A percentile compares a stretch with the other conserved stretches of the same genome.
phyloP scores from a whole-genome alignment of 139 green algal genomes.

The Micractinium conductrix region DNA sequence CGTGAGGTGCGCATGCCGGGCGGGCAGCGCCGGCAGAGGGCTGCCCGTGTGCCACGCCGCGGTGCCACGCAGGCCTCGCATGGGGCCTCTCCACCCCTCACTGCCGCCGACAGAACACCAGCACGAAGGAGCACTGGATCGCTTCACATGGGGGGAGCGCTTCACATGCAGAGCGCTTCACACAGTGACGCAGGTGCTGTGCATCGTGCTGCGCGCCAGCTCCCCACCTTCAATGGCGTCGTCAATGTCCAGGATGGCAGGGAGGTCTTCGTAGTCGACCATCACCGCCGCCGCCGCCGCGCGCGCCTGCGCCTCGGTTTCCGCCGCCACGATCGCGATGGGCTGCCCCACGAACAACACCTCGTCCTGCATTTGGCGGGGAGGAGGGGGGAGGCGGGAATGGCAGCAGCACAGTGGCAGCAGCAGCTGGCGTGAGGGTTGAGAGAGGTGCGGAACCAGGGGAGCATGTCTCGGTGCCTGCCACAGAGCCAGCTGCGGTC shows the following conservation, averaged over 20 bases:
- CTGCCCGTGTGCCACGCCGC: too few species aligned
- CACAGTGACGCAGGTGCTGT: not conserved
- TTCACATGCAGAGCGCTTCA: not conserved
- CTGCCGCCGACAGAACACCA: too few species aligned
- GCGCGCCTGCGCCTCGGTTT: slow-evolving; percentile 74
- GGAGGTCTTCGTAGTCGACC: slow-evolving; percentile 91
- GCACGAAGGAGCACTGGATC: too few species aligned
- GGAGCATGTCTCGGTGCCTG: not conserved
- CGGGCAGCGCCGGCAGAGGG: too few species aligned
- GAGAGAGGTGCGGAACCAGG: not conserved
- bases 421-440: too few species aligned
- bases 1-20: too few species aligned
- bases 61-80: too few species aligned
- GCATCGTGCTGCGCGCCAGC: not conserved
- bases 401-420: not conserved
- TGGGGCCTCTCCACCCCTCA: too few species aligned
- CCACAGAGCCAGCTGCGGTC: not conserved
- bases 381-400: not conserved
- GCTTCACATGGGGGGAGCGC: too few species aligned
- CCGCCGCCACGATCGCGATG: slow-evolving; percentile 91
- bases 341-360: slow-evolving; percentile 87
- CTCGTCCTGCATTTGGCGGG: slow-evolving; percentile 48
- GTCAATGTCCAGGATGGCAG: slow-evolving; percentile 87
- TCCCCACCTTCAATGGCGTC: slow-evolving; percentile 77
- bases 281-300: slow-evolving; percentile 73